A percentile compares a stretch with the other conserved stretches of the same genome.
Conservation (phyloP, 345 rosid genomes). For the Lagerstroemia speciosa region DNA sequence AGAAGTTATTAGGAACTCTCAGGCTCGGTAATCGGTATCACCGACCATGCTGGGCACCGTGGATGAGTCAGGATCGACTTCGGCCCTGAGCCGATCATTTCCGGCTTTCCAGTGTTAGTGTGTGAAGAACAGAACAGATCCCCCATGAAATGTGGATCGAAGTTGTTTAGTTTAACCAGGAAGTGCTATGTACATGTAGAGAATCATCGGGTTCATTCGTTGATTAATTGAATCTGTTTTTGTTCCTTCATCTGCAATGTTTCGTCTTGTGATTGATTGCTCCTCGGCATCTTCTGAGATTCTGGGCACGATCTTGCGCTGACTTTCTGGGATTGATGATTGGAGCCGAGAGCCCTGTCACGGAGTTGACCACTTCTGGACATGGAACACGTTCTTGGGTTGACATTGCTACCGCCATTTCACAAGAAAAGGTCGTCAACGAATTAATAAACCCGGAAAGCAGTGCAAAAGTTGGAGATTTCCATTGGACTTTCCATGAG, state of each 20-base stretch:
- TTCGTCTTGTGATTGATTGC: background rate
- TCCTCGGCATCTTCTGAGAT: background rate
- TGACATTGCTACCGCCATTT: background rate
- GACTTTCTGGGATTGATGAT: background rate
- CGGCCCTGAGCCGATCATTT: too few relatives aligned
- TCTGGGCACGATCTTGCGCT: background rate
- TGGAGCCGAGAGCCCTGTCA: too few relatives aligned
- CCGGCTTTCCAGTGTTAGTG: background rate
- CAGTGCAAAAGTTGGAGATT: too few relatives aligned
- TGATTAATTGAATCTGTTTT: constrained; percentile 1
- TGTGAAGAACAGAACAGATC: background rate
- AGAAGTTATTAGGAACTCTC: background rate
- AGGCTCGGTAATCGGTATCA: background rate
- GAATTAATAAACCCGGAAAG: too few relatives aligned
- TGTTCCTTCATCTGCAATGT: background rate
- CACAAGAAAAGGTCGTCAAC: too few relatives aligned
- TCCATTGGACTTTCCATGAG: too few relatives aligned
- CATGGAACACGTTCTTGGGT: background rate
- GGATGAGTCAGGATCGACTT: background rate
- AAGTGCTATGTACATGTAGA: constrained; percentile 7
- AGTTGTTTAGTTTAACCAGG: background rate
- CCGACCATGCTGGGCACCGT: background rate
- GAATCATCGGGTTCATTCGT: constrained; percentile 11
- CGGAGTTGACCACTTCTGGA: too few relatives aligned
- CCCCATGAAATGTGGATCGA: constrained; percentile 15